Conservation (phyloP, 108 stramenopile genomes). For the Pseudonitzschia delicatissima region DNA sequence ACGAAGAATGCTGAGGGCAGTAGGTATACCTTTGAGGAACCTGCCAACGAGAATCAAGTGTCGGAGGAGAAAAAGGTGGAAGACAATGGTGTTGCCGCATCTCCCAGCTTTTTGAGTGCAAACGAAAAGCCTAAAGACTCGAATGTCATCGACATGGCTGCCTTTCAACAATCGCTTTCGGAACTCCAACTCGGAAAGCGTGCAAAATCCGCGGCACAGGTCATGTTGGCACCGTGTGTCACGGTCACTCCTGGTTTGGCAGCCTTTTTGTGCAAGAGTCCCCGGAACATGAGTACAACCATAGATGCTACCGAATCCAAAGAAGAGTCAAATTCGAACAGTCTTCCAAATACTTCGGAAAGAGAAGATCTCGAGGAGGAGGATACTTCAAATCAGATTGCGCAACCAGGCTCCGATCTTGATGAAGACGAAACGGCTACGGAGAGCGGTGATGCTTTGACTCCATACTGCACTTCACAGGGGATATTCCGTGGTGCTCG, state of each 20-base stretch:
- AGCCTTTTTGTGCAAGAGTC: constrained; percentile 32
- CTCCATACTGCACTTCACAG: not conserved
- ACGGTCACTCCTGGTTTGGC: constrained; percentile 57
- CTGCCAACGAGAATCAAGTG: not conserved
- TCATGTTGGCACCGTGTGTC: constrained; percentile 83
- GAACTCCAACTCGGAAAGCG: constrained; percentile 54
- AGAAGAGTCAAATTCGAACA: not conserved
- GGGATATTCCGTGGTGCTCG: constrained; percentile 26
- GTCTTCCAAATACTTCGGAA: not conserved
- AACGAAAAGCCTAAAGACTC: not conserved
- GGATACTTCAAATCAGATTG: constrained; percentile 2
- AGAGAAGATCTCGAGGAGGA: not conserved
- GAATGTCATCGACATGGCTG: constrained; percentile 3
- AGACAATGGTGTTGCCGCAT: too few relatives aligned
- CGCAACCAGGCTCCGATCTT: constrained; percentile 53
- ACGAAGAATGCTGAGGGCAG: constrained; percentile 18
- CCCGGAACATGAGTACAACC: constrained; percentile 5
- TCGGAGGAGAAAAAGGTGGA: not conserved
- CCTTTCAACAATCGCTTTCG: constrained; percentile 6
- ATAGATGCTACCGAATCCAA: not conserved
- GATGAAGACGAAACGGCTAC: constrained; percentile 47
- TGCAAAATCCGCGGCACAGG: constrained; percentile 66
- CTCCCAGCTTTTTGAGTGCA: too few relatives aligned
- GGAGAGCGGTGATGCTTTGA: not conserved
- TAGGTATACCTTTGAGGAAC: constrained; percentile 23